A percentile compares a stretch with the other conserved stretches of the same genome.
Evolutionary conservation across 257 asterid species (phyloP).

Genomic region (Solanum stenotomum): DNA sequence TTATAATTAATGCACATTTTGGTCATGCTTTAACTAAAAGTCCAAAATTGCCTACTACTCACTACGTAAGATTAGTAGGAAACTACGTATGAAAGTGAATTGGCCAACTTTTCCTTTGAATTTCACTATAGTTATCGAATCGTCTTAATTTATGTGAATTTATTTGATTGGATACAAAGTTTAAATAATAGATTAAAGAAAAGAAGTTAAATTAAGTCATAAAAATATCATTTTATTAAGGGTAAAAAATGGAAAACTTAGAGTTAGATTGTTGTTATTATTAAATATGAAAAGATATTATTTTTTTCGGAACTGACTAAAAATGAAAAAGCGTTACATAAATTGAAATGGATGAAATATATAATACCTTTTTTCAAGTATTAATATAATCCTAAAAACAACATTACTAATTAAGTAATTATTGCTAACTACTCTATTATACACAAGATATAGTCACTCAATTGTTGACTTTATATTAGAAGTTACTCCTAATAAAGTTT

Average conservation of each 20-base stretch:
- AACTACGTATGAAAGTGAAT: background rate
- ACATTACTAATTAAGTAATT: background rate
- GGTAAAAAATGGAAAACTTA: rapidly evolving
- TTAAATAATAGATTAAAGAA: background rate
- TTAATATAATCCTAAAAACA: background rate
- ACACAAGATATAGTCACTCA: background rate
- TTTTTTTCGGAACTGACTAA: rapidly evolving
- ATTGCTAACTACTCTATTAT: background rate
- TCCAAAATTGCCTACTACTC: background rate
- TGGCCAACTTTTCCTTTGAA: background rate
- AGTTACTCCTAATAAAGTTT: background rate
- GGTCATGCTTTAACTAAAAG: background rate
- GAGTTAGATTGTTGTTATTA: background rate
- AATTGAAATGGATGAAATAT: background rate
- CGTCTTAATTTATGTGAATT: rapidly evolving
- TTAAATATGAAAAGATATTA: background rate
- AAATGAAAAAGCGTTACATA: background rate
- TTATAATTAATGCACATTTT: background rate
- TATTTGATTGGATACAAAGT: rapidly evolving
- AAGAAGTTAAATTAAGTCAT: background rate
- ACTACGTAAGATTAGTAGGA: background rate
- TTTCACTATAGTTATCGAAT: background rate
- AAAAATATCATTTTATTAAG: background rate
- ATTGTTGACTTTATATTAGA: background rate
- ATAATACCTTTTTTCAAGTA: background rate